Evolutionary conservation across 768 basidiomycete species (phyloP).

Genomic region (Tricholoma furcatifolium): DNA sequence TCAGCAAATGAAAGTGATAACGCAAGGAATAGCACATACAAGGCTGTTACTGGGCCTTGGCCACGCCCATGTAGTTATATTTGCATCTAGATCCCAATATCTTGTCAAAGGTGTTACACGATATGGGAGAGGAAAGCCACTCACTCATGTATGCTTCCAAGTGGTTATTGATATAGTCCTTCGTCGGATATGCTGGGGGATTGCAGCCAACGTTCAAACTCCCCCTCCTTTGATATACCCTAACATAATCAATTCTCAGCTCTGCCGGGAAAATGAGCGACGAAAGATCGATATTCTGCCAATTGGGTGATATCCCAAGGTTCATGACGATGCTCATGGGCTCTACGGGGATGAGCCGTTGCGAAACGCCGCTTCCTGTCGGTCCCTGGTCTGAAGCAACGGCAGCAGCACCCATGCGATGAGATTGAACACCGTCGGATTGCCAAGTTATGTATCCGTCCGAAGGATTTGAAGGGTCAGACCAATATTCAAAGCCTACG

Average conservation of each 20-base stretch:
- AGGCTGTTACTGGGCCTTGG: no score
- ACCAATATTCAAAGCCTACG: constrained; percentile 76
- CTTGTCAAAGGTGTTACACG: no score
- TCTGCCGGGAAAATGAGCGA: constrained; percentile 70
- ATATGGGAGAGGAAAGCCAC: constrained; percentile 20
- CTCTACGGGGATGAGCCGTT: constrained; percentile 59
- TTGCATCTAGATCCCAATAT: no score
- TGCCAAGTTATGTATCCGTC: constrained; percentile 79
- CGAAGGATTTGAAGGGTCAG: constrained; percentile 49
- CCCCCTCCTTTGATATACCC: constrained; percentile 72
- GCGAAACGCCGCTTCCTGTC: constrained; percentile 48
- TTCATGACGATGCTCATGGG: constrained; percentile 63
- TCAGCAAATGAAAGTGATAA: no score
- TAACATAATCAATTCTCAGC: constrained; percentile 75
- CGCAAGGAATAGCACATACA: no score
- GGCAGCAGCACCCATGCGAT: constrained; percentile 51
- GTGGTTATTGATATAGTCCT: constrained; percentile 58
- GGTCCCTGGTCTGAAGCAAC: constrained; percentile 38
- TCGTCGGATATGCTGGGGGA: constrained; percentile 64
- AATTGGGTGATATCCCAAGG: constrained; percentile 63
- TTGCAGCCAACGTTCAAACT: constrained; percentile 63
- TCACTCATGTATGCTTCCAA: constrained; percentile 53
- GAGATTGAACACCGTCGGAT: constrained; percentile 52
- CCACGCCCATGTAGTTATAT: no score
- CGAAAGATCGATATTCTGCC: constrained; percentile 56